A percentile compares a stretch with the other conserved stretches of the same genome.
These are phyloP conservation scores for Thozetella sp. DNA, from an alignment of 495 filamentous ascomycete genomes.

Conservation along the genomic window DNA sequence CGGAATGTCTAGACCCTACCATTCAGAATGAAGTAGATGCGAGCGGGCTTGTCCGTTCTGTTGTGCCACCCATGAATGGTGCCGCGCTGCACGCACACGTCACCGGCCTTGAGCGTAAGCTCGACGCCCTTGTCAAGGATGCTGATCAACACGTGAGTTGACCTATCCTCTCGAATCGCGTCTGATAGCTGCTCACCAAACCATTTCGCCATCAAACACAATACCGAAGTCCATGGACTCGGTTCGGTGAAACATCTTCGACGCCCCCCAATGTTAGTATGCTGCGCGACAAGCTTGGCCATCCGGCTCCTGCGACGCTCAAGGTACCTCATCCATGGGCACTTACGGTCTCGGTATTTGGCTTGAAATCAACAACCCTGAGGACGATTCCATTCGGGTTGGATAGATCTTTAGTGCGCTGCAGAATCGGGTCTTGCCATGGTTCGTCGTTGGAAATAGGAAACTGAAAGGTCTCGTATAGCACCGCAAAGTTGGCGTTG, in stretches of 20 bases:
- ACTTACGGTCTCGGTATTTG: neutral
- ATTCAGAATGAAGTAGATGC: neutral
- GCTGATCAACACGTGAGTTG: neutral
- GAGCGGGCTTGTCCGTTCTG: slow-evolving; percentile 1
- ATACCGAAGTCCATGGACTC: slow-evolving; percentile 6
- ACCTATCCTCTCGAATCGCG: neutral
- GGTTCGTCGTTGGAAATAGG: slow-evolving; percentile 4
- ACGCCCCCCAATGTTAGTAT: neutral
- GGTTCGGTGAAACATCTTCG: slow-evolving; percentile 5
- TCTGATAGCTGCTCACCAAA: neutral
- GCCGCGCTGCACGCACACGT: slow-evolving; percentile 5
- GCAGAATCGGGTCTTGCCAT: neutral
- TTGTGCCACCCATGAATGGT: slow-evolving; percentile 2
- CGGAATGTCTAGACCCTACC: neutral
- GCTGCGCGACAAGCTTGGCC: too few species aligned
- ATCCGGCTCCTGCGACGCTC: too few species aligned
- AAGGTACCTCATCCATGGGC: neutral
- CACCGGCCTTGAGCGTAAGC: slow-evolving; percentile 2
- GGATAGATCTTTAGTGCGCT: slow-evolving; percentile 1
- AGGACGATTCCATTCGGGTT: neutral
- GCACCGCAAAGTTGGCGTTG: neutral
- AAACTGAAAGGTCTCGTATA: neutral
- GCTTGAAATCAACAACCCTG: neutral
- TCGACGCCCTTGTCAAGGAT: slow-evolving; percentile 4
- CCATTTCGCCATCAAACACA: neutral